A percentile compares a stretch with the other conserved stretches of the same genome.
Evolutionary conservation across 345 rosid species (phyloP).

Genomic region (Eucalyptus marginata): DNA sequence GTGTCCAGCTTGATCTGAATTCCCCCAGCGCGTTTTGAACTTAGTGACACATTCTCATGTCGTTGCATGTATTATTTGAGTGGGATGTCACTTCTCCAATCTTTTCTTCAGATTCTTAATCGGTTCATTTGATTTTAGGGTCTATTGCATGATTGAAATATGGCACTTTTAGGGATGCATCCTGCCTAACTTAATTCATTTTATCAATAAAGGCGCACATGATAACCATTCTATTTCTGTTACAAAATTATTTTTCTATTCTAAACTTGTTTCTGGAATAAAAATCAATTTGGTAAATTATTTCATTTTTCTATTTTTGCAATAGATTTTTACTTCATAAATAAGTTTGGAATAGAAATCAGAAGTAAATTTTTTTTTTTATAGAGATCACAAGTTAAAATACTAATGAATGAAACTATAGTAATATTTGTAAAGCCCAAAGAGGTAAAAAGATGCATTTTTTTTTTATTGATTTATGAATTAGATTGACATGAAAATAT

Average conservation of each 20-base stretch:
- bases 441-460: too few species aligned
- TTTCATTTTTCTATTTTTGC: too few species aligned
- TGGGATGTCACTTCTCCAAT: background rate
- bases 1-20: background rate
- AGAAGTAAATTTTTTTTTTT: rapidly evolving
- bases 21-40: background rate
- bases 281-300: rapidly evolving
- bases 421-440: too few species aligned
- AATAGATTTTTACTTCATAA: too few species aligned
- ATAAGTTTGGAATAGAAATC: too few species aligned
- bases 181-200: background rate
- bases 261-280: rapidly evolving
- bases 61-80: background rate
- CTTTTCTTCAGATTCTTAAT: background rate
- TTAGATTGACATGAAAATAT: too few species aligned
- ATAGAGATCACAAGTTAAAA: too few species aligned
- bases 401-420: too few species aligned
- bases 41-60: background rate
- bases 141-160: background rate
- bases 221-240: too few species aligned
- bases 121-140: background rate
- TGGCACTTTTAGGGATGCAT: background rate
- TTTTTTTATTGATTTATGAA: too few species aligned
- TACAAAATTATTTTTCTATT: too few species aligned
- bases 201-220: too few species aligned